Conservation (phyloP, 768 basidiomycete species). For the Gautieria morchelliformis region DNA sequence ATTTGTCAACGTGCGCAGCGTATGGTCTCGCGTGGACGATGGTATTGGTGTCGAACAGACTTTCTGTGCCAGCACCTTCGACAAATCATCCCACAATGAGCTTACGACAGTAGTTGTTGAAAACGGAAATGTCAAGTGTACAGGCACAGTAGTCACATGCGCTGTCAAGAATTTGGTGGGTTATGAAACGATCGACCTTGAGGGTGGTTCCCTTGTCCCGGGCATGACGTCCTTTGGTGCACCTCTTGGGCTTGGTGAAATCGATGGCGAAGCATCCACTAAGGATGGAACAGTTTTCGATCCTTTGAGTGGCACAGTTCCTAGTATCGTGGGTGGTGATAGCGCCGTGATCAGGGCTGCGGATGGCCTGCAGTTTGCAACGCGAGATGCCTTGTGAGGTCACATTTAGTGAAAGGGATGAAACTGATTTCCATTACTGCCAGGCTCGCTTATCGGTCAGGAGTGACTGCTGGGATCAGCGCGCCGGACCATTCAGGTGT, state of each 20-base stretch:
- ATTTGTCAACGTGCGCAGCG: constrained; percentile 54
- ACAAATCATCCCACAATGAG: constrained; percentile 22
- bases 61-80: constrained; percentile 51
- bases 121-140: constrained; percentile 46
- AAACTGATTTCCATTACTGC: constrained; percentile 1
- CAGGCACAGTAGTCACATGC: constrained; percentile 14
- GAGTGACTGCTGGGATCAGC: constrained; percentile 61
- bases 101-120: constrained; percentile 36
- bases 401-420: neutral
- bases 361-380: constrained; percentile 23
- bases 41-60: constrained; percentile 24
- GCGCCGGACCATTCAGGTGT: constrained; percentile 50
- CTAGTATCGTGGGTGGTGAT: constrained; percentile 25
- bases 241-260: constrained; percentile 59
- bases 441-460: constrained; percentile 64
- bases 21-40: constrained; percentile 49
- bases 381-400: constrained; percentile 3
- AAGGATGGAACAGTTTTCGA: constrained; percentile 40
- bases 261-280: constrained; percentile 53
- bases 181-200: constrained; percentile 43
- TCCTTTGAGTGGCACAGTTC: constrained; percentile 27
- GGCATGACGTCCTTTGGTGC: constrained; percentile 34
- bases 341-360: constrained; percentile 46
- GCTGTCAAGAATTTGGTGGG: neutral
- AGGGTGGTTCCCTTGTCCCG: constrained; percentile 44